A percentile compares a stretch with the other conserved stretches of the same genome.
phyloP scores from a whole-genome alignment of 345 rosid species.

The Murraya paniculata region DNA sequence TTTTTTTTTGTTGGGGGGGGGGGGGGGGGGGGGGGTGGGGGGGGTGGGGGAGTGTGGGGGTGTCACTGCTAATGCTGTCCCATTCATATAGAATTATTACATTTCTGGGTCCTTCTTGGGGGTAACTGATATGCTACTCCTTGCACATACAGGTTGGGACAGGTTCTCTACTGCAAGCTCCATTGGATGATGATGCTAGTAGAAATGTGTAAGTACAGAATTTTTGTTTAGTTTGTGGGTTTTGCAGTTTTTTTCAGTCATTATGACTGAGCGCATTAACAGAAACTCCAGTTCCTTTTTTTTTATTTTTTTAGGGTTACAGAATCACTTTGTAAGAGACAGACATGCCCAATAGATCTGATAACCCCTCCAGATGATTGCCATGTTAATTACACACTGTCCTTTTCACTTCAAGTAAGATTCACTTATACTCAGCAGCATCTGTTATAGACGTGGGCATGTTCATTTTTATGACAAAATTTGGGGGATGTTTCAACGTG shows the following conservation, averaged over 20 bases:
- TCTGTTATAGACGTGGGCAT: background rate
- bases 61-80: background rate
- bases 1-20: too few species aligned
- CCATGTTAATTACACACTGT: conserved; percentile 88
- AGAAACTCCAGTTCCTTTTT: background rate
- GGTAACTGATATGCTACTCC: conserved; percentile 9
- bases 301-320: conserved; percentile 57
- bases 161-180: conserved; percentile 88
- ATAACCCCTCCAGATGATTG: conserved; percentile 98
- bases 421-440: conserved; percentile 17
- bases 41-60: too few species aligned
- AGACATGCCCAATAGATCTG: conserved; percentile 84
- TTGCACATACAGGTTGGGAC: conserved; percentile 68
- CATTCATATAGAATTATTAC: conserved; percentile 13
- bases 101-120: conserved; percentile 2
- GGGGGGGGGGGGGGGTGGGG: too few species aligned
- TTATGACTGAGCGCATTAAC: conserved; percentile 4
- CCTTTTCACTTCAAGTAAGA: conserved; percentile 89
- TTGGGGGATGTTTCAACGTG: background rate
- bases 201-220: conserved; percentile 80
- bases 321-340: conserved; percentile 65
- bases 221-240: conserved; percentile 13
- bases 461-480: background rate
- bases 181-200: conserved; percentile 66
- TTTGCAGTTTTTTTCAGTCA: conserved; percentile 3